phyloP scores from a whole-genome alignment of 108 stramenopile genomes.

The Fragilariopsis cylindrus region DNA sequence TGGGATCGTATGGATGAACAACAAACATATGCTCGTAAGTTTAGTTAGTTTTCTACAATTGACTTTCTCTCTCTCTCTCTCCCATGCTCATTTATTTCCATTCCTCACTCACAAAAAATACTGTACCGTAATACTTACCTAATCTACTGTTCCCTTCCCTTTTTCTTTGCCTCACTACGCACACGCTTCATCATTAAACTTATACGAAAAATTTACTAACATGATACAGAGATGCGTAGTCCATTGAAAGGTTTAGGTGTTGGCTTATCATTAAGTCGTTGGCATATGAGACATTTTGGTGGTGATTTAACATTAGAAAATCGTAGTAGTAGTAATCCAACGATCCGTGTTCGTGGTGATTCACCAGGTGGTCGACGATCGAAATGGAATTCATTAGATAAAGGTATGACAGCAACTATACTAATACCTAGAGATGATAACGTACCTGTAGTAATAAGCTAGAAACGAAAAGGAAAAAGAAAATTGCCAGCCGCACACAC shows the following conservation, averaged over 20 bases:
- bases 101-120: too few species aligned
- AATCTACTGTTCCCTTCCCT: too few species aligned
- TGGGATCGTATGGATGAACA: conserved; percentile 83
- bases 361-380: background rate
- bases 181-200: too few species aligned
- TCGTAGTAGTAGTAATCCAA: conserved; percentile 1
- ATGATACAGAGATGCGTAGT: conserved; percentile 41
- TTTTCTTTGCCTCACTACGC: too few species aligned
- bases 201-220: background rate
- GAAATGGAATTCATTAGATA: background rate
- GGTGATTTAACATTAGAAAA: conserved; percentile 55
- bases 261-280: conserved; percentile 60
- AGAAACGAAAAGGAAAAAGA: too few species aligned
- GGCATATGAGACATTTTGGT: conserved; percentile 76
- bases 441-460: too few species aligned
- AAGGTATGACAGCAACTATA: conserved; percentile 13
- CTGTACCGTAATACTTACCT: too few species aligned
- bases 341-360: conserved; percentile 1
- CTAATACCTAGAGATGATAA: background rate
- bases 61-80: background rate
- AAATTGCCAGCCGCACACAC: too few species aligned
- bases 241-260: conserved; percentile 73
- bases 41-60: background rate
- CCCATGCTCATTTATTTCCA: too few species aligned
- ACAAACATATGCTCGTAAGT: conserved; percentile 57